These are phyloP conservation scores for Acacia acuminata DNA, from an alignment of 306 rosid species.

Conservation along the genomic window DNA sequence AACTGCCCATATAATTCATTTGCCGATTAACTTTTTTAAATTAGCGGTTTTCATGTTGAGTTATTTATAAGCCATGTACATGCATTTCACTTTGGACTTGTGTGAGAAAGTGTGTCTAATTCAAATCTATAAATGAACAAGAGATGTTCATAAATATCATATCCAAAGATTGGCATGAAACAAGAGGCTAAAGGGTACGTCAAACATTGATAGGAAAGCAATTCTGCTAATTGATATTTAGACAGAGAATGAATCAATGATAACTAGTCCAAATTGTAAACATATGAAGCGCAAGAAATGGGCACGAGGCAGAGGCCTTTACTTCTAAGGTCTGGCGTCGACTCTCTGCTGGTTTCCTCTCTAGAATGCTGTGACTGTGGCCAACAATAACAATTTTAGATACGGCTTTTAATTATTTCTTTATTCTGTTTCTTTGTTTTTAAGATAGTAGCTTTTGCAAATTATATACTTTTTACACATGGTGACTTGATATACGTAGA, in stretches of 20 bases:
- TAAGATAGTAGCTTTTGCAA: not conserved
- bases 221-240: not conserved
- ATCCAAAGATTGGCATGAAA: not conserved
- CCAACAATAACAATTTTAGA: not conserved
- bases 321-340: constrained; percentile 50
- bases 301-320: constrained; percentile 70
- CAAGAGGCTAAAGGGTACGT: not conserved
- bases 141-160: not conserved
- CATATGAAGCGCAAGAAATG: constrained; percentile 49
- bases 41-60: not conserved
- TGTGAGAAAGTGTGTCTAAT: not conserved
- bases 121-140: not conserved
- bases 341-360: constrained; percentile 32
- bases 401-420: not conserved
- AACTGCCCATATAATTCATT: not conserved
- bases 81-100: not conserved
- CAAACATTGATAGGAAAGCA: not conserved
- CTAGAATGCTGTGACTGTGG: constrained; percentile 38
- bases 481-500: not conserved
- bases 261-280: constrained; percentile 43
- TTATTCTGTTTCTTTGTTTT: not conserved
- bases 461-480: not conserved
- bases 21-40: not conserved
- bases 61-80: no score
- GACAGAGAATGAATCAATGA: not conserved